These are phyloP conservation scores for Flaveria brownii DNA, from an alignment of 129 eudicot genomes.

Conservation along the genomic window DNA sequence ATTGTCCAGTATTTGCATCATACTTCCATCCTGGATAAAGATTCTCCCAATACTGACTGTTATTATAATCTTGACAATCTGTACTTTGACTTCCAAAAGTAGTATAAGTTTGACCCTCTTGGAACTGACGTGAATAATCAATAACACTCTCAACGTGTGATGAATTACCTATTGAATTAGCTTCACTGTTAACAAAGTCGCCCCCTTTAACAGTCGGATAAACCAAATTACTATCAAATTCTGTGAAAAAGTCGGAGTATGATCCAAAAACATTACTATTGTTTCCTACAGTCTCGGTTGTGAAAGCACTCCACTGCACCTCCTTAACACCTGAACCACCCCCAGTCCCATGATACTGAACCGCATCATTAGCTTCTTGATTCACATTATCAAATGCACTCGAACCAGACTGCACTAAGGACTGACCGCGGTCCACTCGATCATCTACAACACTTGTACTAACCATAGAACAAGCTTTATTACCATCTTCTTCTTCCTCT, in stretches of 20 bases:
- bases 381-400: slow-evolving; percentile 35
- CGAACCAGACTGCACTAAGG: slow-evolving; percentile 30
- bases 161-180: slow-evolving; percentile 28
- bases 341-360: slow-evolving; percentile 34
- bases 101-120: slow-evolving; percentile 43
- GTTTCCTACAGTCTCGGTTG: slow-evolving; percentile 41
- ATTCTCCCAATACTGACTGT: slow-evolving; percentile 68
- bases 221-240: slow-evolving; percentile 46
- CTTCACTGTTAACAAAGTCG: slow-evolving; percentile 35
- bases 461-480: slow-evolving; percentile 12
- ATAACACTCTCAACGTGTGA: slow-evolving; percentile 35
- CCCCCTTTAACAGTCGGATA: slow-evolving; percentile 35
- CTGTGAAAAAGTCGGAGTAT: slow-evolving; percentile 65
- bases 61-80: slow-evolving; percentile 48
- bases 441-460: slow-evolving; percentile 21
- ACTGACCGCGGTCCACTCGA: slow-evolving; percentile 23
- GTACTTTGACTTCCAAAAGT: slow-evolving; percentile 44
- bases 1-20: slow-evolving; percentile 70
- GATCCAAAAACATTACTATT: slow-evolving; percentile 59
- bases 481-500: slow-evolving; percentile 26
- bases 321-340: slow-evolving; percentile 64
- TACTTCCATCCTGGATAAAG: slow-evolving; percentile 95
- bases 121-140: slow-evolving; percentile 40
- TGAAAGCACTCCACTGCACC: slow-evolving; percentile 87
- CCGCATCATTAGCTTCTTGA: slow-evolving; percentile 27